Base-by-base conservation (phyloP, 2,329 filamentous ascomycete genomes). In the Westerdykella aurantiaca region DNA sequence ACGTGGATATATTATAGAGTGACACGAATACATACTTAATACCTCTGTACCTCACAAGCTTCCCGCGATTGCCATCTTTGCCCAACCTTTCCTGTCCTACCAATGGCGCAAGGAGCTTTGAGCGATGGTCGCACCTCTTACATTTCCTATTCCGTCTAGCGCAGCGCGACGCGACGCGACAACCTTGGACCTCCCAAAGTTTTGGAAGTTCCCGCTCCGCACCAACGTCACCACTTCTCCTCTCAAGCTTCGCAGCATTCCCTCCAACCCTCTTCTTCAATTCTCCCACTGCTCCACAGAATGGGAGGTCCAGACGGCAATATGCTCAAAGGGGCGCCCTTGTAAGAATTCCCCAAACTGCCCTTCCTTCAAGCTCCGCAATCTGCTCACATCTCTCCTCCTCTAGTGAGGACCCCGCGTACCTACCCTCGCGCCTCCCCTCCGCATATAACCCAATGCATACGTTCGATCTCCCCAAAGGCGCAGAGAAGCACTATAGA, bases 361-460 rank as follows among this genome's bases (percentile, higher is more conserved):
- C 5, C 17, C 4, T 23, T 5, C 29, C 13, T 21, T 4, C 25
- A 33, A 33, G 11, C 34, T 18, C 14, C 10, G 38, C n/a, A 21
- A 11, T 22, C 21, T n/a, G 22, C 16, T n/a, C 41, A 23, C 34
- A 21, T 22, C 18, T 18, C 49, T 59, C 38, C 37, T 13, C 29
- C 38, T 34, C 34, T 45, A 64, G 61, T 40, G 52, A 50, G 41
- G 58, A 62, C 48, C 50, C 57, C 40, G 46, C 58, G 33, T 44
- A 48, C 22, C 42, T 49, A 21, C 50, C 54, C 10, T 46, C 49
- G 35, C 56, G 64, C 49, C 44, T 51, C 35, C 52, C 73, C 16
- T 82, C 80, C 3, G 57, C 69, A 43, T 97, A 96, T 73, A 83
- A 81, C 44, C 82, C 91, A 0, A 76, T 94, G 22, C 72, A 81